Conservation (phyloP, 352 stramenopile species). For the Globisporangium splendens region DNA sequence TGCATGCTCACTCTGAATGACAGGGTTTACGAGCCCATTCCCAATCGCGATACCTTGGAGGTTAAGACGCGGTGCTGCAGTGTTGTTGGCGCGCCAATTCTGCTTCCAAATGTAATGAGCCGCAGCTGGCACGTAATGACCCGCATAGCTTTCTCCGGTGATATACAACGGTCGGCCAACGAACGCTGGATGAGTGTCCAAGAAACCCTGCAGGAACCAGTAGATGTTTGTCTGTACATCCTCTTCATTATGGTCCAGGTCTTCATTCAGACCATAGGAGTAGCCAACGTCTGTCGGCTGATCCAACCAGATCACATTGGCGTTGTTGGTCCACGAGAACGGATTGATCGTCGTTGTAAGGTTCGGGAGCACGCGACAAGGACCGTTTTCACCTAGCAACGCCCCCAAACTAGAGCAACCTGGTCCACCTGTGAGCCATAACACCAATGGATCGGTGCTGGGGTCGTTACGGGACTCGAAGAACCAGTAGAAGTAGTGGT, state of each 20-base stretch:
- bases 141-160: conserved; percentile 50
- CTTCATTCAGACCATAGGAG: conserved; percentile 26
- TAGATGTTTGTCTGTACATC: conserved; percentile 46
- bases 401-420: conserved; percentile 30
- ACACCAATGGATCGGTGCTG: background rate
- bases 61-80: conserved; percentile 16
- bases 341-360: conserved; percentile 32
- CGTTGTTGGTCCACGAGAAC: conserved; percentile 42
- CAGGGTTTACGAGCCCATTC: conserved; percentile 15
- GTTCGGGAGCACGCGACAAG: conserved; percentile 39
- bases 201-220: conserved; percentile 41
- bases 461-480: background rate
- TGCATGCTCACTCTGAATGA: conserved; percentile 16
- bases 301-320: conserved; percentile 20
- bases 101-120: conserved; percentile 56
- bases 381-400: conserved; percentile 55
- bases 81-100: conserved; percentile 15
- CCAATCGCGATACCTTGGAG: conserved; percentile 37
- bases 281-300: conserved; percentile 27
- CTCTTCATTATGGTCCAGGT: conserved; percentile 13
- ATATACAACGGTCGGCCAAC: conserved; percentile 38
- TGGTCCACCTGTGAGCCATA: conserved; percentile 55
- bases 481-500: background rate
- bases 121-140: conserved; percentile 49
- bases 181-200: conserved; percentile 50